These are phyloP conservation scores for Lentithecium fluviatile DNA, from an alignment of 495 filamentous ascomycete species.

Conservation along the genomic window DNA sequence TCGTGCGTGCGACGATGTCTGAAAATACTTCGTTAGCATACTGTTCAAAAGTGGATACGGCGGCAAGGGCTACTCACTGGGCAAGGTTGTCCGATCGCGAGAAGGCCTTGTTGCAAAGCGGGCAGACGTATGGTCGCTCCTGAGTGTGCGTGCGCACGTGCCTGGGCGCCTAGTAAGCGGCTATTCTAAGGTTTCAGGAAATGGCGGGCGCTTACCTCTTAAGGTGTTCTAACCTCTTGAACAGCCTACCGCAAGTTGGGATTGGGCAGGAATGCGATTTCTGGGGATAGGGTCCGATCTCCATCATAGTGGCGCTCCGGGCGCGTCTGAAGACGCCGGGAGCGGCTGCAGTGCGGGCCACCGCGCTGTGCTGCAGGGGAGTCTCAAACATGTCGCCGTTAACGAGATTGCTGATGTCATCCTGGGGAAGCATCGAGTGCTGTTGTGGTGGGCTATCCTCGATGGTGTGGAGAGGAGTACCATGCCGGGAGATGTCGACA, in stretches of 20 bases:
- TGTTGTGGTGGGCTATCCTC: conserved; percentile 76
- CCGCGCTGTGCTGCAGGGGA: conserved; percentile 59
- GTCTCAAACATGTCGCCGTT: conserved; percentile 60
- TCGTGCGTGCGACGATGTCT: conserved; percentile 97
- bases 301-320: conserved; percentile 93
- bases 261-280: conserved; percentile 99
- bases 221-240: conserved; percentile 98
- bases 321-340: conserved; percentile 80
- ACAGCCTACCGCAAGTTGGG: conserved; percentile 91
- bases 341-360: conserved; percentile 56
- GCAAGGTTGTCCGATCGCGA: conserved; percentile 97
- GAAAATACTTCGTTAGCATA: conserved; percentile 35
- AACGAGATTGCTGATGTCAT: conserved; percentile 66
- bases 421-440: conserved; percentile 58
- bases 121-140: conserved; percentile 96
- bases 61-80: conserved; percentile 65
- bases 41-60: conserved; percentile 24
- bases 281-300: conserved; percentile 91
- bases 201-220: conserved; percentile 74
- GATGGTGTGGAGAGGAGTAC: conserved; percentile 77
- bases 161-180: conserved; percentile 62
- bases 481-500: conserved; percentile 80
- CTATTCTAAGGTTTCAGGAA: conserved; percentile 39
- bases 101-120: conserved; percentile 97
- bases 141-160: conserved; percentile 99